phyloP scores from a whole-genome alignment of 1,139 yeast species.

The Lodderomyces parapsilosis region DNA sequence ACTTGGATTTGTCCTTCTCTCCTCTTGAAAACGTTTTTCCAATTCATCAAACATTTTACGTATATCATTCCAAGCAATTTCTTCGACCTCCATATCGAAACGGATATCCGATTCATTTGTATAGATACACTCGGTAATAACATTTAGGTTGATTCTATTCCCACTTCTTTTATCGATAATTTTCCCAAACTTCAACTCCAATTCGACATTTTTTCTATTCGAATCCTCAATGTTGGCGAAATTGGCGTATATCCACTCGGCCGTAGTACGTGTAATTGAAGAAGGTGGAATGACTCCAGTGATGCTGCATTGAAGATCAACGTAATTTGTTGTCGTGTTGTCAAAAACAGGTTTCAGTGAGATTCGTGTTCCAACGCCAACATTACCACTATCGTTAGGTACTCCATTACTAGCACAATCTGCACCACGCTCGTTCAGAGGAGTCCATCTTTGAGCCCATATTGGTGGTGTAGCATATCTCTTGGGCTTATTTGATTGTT shows the following conservation, averaged over 20 bases:
- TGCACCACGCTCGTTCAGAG: constrained; percentile 27
- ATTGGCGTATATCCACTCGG: constrained; percentile 88
- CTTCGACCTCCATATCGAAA: constrained; percentile 72
- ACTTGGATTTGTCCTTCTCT: constrained; percentile 16
- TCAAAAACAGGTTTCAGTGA: constrained; percentile 37
- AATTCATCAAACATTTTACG: constrained; percentile 56
- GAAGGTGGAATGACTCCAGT: constrained; percentile 79
- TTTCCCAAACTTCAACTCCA: constrained; percentile 81
- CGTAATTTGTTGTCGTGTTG: constrained; percentile 31
- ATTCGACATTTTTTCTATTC: constrained; percentile 63
- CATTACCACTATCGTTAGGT: constrained; percentile 2
- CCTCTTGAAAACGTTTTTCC: constrained; percentile 47
- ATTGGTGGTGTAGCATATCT: constrained; percentile 68
- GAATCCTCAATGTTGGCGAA: constrained; percentile 61
- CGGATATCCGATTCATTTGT: constrained; percentile 56
- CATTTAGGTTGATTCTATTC: constrained; percentile 65
- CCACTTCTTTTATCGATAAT: constrained; percentile 68
- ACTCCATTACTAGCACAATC: constrained; percentile 1
- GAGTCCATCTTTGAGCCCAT: constrained; percentile 80
- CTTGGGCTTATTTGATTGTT: constrained; percentile 49
- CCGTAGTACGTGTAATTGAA: constrained; percentile 75
- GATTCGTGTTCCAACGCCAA: constrained; percentile 12
- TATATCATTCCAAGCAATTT: constrained; percentile 62
- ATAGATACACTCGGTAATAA: constrained; percentile 72
- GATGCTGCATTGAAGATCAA: constrained; percentile 56